These are phyloP conservation scores for Paramarasmius palmivorus DNA, from an alignment of 1,284 basidiomycete species.

Conservation along the genomic window DNA sequence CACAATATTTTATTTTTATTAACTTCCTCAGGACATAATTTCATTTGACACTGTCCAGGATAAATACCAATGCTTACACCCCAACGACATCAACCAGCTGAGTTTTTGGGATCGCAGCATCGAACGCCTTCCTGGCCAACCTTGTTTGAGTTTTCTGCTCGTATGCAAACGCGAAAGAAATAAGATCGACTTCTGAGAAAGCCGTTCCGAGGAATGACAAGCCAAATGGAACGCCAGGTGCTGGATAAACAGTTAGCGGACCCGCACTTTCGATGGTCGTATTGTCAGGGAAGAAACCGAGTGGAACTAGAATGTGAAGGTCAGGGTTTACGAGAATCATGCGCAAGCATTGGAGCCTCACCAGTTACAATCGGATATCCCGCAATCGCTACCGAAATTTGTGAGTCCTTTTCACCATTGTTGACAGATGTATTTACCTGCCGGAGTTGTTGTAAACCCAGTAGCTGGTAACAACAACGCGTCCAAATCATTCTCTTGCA, in stretches of 20 bases:
- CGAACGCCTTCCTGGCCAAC: conserved; percentile 49
- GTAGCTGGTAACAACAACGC: conserved; percentile 58
- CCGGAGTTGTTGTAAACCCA: conserved; percentile 46
- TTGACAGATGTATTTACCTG: conserved; percentile 39
- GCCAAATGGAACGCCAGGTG: conserved; percentile 63
- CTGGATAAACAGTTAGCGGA: conserved; percentile 49
- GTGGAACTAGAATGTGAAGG: conserved; percentile 41
- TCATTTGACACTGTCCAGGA: too few relatives aligned
- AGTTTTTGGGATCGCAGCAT: conserved; percentile 59
- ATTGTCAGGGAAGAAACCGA: conserved; percentile 61
- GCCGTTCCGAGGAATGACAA: conserved; percentile 65
- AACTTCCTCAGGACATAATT: too few relatives aligned
- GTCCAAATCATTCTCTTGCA: conserved; percentile 52
- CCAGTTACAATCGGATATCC: conserved; percentile 64
- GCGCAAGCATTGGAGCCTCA: conserved; percentile 17
- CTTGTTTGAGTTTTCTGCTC: conserved; percentile 64
- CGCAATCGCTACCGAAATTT: conserved; percentile 42
- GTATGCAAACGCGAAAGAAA: conserved; percentile 64
- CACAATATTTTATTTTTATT: too few relatives aligned
- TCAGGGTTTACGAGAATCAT: not conserved
- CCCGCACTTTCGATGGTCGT: conserved; percentile 39
- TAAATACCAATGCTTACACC: not conserved
- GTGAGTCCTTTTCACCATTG: conserved; percentile 2
- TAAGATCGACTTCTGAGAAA: conserved; percentile 57
- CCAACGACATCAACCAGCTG: conserved; percentile 54